A percentile compares a stretch with the other conserved stretches of the same genome.
Conservation (phyloP, 495 filamentous ascomycete genomes). For the Tirmania nivea region DNA sequence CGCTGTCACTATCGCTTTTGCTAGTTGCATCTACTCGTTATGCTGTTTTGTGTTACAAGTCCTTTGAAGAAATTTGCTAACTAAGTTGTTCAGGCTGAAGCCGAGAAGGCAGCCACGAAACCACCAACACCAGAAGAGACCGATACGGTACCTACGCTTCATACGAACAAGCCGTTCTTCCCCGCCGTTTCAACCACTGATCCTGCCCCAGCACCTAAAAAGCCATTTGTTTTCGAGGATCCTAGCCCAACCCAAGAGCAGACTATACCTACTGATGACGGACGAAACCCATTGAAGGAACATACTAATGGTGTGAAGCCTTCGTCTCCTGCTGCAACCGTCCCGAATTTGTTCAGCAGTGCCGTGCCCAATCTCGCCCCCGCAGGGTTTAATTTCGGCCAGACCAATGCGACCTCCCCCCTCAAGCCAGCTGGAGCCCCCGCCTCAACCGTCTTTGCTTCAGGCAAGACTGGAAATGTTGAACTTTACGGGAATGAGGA, state of each 20-base stretch:
- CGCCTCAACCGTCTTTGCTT: not conserved
- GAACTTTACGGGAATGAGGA: not conserved
- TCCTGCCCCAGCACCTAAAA: not conserved
- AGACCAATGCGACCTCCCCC: not conserved
- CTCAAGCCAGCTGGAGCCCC: not conserved
- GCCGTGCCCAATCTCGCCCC: not conserved
- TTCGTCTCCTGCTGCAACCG: not conserved
- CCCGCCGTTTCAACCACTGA: too few species aligned
- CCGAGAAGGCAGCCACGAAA: not conserved
- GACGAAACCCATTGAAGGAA: not conserved
- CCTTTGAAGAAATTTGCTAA: too few species aligned
- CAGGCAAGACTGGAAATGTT: not conserved
- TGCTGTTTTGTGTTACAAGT: too few species aligned
- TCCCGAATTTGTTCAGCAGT: not conserved
- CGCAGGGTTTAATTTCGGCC: not conserved
- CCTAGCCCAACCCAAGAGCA: not conserved
- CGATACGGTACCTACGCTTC: not conserved
- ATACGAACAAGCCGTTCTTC: not conserved
- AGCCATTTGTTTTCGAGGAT: not conserved
- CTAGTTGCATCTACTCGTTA: too few species aligned
- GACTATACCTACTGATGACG: not conserved
- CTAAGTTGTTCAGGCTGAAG: too few species aligned
- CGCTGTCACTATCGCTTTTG: too few species aligned
- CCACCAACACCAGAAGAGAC: not conserved
- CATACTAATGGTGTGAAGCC: not conserved